These are phyloP conservation scores for Skeletonema costatum DNA, from an alignment of 108 stramenopile genomes.

Conservation along the genomic window DNA sequence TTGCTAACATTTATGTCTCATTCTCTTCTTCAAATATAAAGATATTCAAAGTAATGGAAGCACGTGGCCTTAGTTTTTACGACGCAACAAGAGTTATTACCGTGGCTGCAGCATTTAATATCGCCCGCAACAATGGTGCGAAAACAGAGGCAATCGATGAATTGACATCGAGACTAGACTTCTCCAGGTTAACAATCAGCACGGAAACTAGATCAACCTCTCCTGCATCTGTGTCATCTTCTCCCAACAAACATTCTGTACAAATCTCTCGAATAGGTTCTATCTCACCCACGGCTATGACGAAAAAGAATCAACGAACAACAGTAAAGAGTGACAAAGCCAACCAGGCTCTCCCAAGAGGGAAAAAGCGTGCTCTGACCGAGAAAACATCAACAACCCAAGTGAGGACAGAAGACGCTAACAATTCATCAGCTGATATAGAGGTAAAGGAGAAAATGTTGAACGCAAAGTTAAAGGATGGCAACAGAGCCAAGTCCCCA, in stretches of 20 bases:
- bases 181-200: constrained; percentile 14
- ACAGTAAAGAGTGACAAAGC: background rate
- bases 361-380: constrained; percentile 25
- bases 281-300: background rate
- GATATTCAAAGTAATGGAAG: constrained; percentile 66
- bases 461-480: constrained; percentile 44
- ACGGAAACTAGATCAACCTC: constrained; percentile 25
- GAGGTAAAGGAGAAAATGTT: constrained; percentile 30
- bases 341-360: background rate
- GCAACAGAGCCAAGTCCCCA: constrained; percentile 29
- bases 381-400: constrained; percentile 16
- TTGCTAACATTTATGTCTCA: background rate
- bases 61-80: constrained; percentile 51
- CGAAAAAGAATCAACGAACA: constrained; percentile 6
- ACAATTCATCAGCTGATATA: constrained; percentile 3
- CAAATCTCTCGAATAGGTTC: background rate
- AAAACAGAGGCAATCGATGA: constrained; percentile 54
- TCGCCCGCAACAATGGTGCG: constrained; percentile 18
- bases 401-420: background rate
- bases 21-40: constrained; percentile 7
- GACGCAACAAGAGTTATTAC: constrained; percentile 64
- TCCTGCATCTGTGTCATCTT: constrained; percentile 6
- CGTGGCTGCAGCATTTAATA: constrained; percentile 55
- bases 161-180: constrained; percentile 46
- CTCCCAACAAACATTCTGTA: background rate